Conservation (phyloP, 2,329 filamentous ascomycete genomes). For the Phoma sp. region DNA sequence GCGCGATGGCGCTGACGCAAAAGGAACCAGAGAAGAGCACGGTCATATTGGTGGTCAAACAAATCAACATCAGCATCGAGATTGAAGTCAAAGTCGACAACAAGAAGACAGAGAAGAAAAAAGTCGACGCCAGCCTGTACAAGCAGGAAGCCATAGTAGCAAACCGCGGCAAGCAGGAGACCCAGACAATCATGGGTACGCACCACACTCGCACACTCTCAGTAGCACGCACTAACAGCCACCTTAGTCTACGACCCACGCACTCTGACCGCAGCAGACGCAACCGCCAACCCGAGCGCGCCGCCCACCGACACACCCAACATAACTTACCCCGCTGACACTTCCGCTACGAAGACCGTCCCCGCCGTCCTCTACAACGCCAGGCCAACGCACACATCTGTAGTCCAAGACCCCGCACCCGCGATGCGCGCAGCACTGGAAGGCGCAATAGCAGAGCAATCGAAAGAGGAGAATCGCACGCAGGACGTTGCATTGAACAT, state of each 20-base stretch:
- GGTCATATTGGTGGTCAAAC: slow-evolving; percentile 2
- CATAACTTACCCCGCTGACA: neutral
- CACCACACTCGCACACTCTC: too few species aligned
- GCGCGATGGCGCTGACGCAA: neutral
- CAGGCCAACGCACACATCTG: neutral
- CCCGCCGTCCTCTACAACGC: slow-evolving; percentile 6
- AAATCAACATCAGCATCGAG: neutral
- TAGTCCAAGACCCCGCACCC: slow-evolving; percentile 2
- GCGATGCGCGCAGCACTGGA: neutral
- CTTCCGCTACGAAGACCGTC: neutral
- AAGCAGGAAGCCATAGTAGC: slow-evolving; percentile 11
- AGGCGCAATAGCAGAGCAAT: neutral
- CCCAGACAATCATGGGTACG: slow-evolving; percentile 6
- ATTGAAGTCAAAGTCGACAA: neutral
- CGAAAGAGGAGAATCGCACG: neutral
- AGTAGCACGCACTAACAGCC: neutral
- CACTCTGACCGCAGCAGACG: neutral
- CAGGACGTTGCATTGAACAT: slow-evolving; percentile 3
- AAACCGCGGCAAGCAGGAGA: slow-evolving; percentile 7
- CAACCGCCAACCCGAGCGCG: neutral
- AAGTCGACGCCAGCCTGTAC: neutral
- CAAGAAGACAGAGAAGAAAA: neutral
- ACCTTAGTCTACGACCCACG: slow-evolving; percentile 3
- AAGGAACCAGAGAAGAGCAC: slow-evolving; percentile 3
- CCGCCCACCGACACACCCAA: neutral